A percentile compares a stretch with the other conserved stretches of the same genome.
These are phyloP conservation scores for Ascochyta fabae DNA, from an alignment of 2,329 filamentous ascomycete genomes.

Conservation along the genomic window DNA sequence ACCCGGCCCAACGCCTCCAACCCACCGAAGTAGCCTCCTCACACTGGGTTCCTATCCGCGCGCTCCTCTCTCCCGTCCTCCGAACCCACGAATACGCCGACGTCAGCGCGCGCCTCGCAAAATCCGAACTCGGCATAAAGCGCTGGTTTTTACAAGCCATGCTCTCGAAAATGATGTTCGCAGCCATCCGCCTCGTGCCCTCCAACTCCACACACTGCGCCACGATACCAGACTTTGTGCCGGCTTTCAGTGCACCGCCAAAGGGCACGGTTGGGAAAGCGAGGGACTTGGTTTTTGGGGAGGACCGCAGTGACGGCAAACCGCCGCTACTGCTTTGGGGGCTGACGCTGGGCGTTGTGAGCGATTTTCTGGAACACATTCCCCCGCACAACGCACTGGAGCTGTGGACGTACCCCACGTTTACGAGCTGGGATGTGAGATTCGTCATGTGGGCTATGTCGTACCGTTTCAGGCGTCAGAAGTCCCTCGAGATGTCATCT, in stretches of 20 bases:
- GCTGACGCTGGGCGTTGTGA: slow-evolving; percentile 69
- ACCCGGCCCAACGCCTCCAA: slow-evolving; percentile 67
- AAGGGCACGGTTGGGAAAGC: slow-evolving; percentile 20
- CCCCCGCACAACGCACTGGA: slow-evolving; percentile 68
- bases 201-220: slow-evolving; percentile 66
- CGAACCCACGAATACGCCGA: slow-evolving; percentile 69
- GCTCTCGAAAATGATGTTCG: slow-evolving; percentile 71
- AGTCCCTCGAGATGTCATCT: slow-evolving; percentile 40
- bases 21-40: slow-evolving; percentile 71
- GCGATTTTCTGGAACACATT: slow-evolving; percentile 71
- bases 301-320: slow-evolving; percentile 38
- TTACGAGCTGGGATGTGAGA: slow-evolving; percentile 67
- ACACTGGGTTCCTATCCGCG: slow-evolving; percentile 71
- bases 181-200: slow-evolving; percentile 67
- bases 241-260: slow-evolving; percentile 21
- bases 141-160: slow-evolving; percentile 62
- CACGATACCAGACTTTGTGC: slow-evolving; percentile 59
- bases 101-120: slow-evolving; percentile 66
- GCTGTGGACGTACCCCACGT: slow-evolving; percentile 72
- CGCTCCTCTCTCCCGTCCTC: slow-evolving; percentile 65
- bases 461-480: slow-evolving; percentile 57
- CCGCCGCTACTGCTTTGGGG: slow-evolving; percentile 71
- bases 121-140: slow-evolving; percentile 61
- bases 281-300: slow-evolving; percentile 25
- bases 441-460: slow-evolving; percentile 67